A percentile compares a stretch with the other conserved stretches of the same genome.
Conservation (phyloP, 805 yeast genomes). For the Torulaspora delbrueckii region DNA sequence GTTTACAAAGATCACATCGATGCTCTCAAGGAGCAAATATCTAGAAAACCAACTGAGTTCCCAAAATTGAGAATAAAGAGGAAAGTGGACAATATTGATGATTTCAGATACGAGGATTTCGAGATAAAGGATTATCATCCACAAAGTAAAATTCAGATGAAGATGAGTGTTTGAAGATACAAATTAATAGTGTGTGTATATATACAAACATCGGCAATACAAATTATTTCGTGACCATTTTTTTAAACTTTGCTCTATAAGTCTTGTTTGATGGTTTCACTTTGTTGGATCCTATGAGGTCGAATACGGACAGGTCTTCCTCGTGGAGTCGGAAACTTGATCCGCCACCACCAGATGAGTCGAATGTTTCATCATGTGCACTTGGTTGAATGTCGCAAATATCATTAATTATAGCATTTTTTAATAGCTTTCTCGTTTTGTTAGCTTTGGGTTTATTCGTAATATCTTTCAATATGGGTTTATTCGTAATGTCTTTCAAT, state of each 20-base stretch:
- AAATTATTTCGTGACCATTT: constrained; percentile 4
- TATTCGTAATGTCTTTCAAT: constrained; percentile 18
- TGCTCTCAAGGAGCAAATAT: constrained; percentile 75
- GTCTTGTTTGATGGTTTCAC: constrained; percentile 23
- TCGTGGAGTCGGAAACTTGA: constrained; percentile 29
- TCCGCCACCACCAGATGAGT: constrained; percentile 6
- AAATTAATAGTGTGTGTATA: neutral
- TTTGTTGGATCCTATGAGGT: constrained; percentile 34
- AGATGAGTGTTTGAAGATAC: constrained; percentile 77
- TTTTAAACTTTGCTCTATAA: constrained; percentile 21
- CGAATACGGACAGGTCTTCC: constrained; percentile 40
- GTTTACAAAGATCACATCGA: constrained; percentile 91
- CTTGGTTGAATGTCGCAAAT: constrained; percentile 21
- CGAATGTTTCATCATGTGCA: constrained; percentile 9
- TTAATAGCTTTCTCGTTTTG: constrained; percentile 26
- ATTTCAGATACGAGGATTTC: constrained; percentile 84
- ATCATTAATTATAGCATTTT: constrained; percentile 32
- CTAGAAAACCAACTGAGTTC: constrained; percentile 69
- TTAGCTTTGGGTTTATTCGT: constrained; percentile 19
- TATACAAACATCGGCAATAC: neutral
- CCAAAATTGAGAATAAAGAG: constrained; percentile 74
- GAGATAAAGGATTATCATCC: constrained; percentile 77
- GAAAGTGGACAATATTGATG: constrained; percentile 70
- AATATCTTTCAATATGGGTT: constrained; percentile 15
- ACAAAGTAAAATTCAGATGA: constrained; percentile 81